phyloP scores from a whole-genome alignment of 345 rosid genomes.

The Boechera divaricarpa region DNA sequence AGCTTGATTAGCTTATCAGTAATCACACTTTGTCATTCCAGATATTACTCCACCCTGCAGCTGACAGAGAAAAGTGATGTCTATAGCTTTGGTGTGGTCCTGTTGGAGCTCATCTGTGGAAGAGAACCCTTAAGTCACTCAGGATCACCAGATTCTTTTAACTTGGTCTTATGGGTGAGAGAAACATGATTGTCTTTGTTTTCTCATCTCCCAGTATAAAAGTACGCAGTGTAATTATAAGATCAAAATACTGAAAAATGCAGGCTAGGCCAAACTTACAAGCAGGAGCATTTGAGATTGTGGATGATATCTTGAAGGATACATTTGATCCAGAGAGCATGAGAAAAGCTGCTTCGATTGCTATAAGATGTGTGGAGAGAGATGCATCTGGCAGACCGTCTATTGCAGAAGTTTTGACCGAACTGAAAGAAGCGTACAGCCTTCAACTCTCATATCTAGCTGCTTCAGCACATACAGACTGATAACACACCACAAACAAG shows the following conservation, averaged over 20 bases:
- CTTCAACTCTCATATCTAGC: conserved; percentile 81
- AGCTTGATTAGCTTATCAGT: conserved; percentile 16
- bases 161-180: conserved; percentile 90
- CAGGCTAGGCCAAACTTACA: conserved; percentile 95
- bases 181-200: conserved; percentile 1
- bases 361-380: conserved; percentile 76
- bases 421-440: conserved; percentile 77
- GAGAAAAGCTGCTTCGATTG: conserved; percentile 63
- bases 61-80: conserved; percentile 93
- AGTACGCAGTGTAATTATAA: conserved; percentile 7
- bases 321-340: conserved; percentile 72
- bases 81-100: conserved; percentile 92
- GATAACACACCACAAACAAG: conserved; percentile 35
- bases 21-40: conserved; percentile 41
- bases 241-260: conserved; percentile 27
- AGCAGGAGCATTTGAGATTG: conserved; percentile 85
- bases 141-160: conserved; percentile 93
- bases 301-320: conserved; percentile 70
- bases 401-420: conserved; percentile 65
- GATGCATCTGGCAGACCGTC: conserved; percentile 75
- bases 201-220: conserved; percentile 17
- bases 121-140: conserved; percentile 80
- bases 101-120: conserved; percentile 91
- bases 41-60: conserved; percentile 87
- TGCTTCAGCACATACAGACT: conserved; percentile 56